Evolutionary conservation across 169 alveolate genomes (phyloP), one percentile per base, ranked within the genome.

Genomic region (Eimeria falciformis): DNA sequence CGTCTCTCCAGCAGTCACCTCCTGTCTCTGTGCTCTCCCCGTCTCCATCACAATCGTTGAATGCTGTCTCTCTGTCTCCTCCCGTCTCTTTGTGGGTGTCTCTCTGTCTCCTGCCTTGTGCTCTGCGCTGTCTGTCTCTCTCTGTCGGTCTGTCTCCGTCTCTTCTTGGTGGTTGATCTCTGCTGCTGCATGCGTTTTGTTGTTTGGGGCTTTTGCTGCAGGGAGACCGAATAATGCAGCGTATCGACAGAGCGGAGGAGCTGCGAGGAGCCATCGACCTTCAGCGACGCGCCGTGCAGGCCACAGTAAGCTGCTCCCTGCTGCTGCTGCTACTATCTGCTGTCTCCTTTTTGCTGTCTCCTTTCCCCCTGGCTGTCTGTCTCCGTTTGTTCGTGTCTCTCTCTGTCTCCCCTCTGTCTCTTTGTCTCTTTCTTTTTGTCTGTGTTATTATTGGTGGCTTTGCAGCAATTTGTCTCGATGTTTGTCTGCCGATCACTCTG

Each of bases 221-320:
- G 93, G 93, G 93, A 46, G 93, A 88, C 66, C 45, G 88, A 17
- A 88, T 88, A 11, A 88, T 88, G 93, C 78, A 62, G 62, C 93
- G 93, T 3, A 56, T 88, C 40, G 82, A 75, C 53, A 68, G 75
- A 21, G 93, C 93, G 7, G 93, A 50, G 77, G 82, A 62, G 5
- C 47, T 62, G 33, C 45, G 87, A 21, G 93, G 88, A 43, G 93
- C 93, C 5, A 66, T 88, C 43, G 82, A 58, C 68, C 71, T 46
- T 7, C 93, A 77, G 55, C 58, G 82, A 5, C 85, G 82, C 45
- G 93, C 93, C 1, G 82, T 88, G 18, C 87, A 65, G 69, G 73
- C 65, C 43, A 88, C 46, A 25, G 91, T 46, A n/a, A 6, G 56
- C n/a, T 25, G 53, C 11, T 25, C 56, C 12, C 29, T 43, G 58